Conservation (phyloP, 805 yeast genomes). For the Saccharomycopsis sp. region DNA sequence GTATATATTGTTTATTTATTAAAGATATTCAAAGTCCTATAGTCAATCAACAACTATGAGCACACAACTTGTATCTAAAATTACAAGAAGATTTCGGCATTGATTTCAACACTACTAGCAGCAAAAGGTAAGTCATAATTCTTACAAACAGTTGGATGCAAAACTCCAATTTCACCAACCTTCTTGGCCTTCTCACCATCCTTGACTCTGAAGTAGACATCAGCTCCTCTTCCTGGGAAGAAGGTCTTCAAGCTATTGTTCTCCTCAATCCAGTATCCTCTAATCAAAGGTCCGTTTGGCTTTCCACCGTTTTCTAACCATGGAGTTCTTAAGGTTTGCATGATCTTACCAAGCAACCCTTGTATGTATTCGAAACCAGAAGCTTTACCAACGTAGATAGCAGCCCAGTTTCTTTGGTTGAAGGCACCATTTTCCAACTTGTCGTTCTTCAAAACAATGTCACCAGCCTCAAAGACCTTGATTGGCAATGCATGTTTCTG, state of each 20-base stretch:
- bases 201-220: slow-evolving; percentile 62
- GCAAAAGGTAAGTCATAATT: slow-evolving; percentile 89
- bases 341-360: slow-evolving; percentile 88
- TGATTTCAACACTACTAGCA: slow-evolving; percentile 84
- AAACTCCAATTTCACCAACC: slow-evolving; percentile 85
- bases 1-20: background rate
- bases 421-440: slow-evolving; percentile 79
- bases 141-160: slow-evolving; percentile 89
- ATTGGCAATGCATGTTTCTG: slow-evolving; percentile 93
- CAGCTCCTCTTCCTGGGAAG: slow-evolving; percentile 98
- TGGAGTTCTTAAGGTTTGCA: slow-evolving; percentile 90
- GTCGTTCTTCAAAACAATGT: slow-evolving; percentile 80
- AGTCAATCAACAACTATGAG: background rate
- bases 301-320: slow-evolving; percentile 58
- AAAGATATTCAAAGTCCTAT: background rate
- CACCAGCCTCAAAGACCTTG: slow-evolving; percentile 92
- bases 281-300: slow-evolving; percentile 39
- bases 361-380: slow-evolving; percentile 93
- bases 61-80: background rate
- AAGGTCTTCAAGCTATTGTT: slow-evolving; percentile 60
- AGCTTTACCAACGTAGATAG: slow-evolving; percentile 88
- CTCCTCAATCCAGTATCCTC: slow-evolving; percentile 86
- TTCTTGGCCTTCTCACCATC: slow-evolving; percentile 50
- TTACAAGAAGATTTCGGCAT: slow-evolving; percentile 80
- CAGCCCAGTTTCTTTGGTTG: slow-evolving; percentile 93